Evolutionary conservation across 2,329 filamentous ascomycete genomes (phyloP).

Genomic region (Fusarium virguliforme): DNA sequence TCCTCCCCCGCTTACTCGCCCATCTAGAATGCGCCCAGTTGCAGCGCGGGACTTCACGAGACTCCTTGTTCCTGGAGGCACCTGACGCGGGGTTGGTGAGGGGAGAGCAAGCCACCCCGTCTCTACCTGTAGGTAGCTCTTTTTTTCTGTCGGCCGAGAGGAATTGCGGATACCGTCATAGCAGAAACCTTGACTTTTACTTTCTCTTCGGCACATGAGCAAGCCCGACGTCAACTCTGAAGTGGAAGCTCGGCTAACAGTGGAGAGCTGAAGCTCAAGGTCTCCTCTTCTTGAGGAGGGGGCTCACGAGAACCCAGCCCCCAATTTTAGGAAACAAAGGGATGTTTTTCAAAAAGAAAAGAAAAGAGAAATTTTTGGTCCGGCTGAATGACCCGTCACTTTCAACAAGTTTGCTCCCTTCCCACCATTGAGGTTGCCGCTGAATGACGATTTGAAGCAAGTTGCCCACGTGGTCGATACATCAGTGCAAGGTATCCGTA

Average conservation of each 20-base stretch:
- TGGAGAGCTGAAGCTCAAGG: constrained; percentile 41
- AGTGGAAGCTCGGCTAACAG: constrained; percentile 36
- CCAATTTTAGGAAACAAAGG: constrained; percentile 5
- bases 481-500: constrained; percentile 36
- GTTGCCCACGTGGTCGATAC: constrained; percentile 36
- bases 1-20: constrained; percentile 34
- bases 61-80: constrained; percentile 46
- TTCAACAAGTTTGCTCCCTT: constrained; percentile 15
- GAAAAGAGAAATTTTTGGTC: too few relatives aligned
- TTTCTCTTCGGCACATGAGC: constrained; percentile 19
- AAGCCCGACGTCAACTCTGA: constrained; percentile 25
- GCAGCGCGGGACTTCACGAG: constrained; percentile 26
- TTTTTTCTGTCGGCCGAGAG: constrained; percentile 47
- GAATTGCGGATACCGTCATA: constrained; percentile 33
- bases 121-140: constrained; percentile 19
- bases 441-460: constrained; percentile 18
- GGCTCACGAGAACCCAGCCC: neutral
- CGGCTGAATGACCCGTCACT: constrained; percentile 19
- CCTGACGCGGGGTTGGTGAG: constrained; percentile 43
- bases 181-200: constrained; percentile 8
- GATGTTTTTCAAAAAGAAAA: neutral
- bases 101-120: constrained; percentile 40
- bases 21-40: constrained; percentile 11
- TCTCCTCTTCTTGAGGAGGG: constrained; percentile 4
- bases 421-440: neutral